These are phyloP conservation scores for Lepraria neglecta DNA, from an alignment of 495 filamentous ascomycete species.

Conservation along the genomic window DNA sequence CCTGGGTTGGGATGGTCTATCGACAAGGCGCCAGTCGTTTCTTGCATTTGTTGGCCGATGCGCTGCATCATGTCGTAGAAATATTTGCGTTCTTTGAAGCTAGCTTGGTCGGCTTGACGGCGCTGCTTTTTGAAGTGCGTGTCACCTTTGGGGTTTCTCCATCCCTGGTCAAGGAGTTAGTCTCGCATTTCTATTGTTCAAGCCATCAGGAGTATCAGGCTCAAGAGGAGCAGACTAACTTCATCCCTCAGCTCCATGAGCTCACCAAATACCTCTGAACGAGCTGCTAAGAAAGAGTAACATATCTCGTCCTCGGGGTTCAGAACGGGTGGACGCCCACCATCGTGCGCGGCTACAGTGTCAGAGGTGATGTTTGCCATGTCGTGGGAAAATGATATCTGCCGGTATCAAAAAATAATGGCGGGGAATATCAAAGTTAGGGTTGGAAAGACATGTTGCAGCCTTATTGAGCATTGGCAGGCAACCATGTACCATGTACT, in stretches of 20 bases:
- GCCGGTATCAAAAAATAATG: too few species aligned
- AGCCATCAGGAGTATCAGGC: constrained; percentile 28
- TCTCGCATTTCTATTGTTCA: constrained; percentile 60
- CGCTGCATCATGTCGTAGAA: constrained; percentile 37
- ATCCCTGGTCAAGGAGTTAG: constrained; percentile 32
- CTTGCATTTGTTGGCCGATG: constrained; percentile 33
- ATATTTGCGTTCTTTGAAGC: constrained; percentile 13
- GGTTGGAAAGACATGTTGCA: too few species aligned
- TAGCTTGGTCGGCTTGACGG: constrained; percentile 32
- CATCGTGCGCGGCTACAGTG: neutral
- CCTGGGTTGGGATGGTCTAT: neutral
- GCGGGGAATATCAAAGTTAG: too few species aligned
- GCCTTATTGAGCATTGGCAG: too few species aligned
- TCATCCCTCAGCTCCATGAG: neutral
- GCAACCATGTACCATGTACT: too few species aligned
- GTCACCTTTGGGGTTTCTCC: constrained; percentile 39
- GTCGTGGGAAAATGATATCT: too few species aligned
- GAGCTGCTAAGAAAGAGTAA: neutral
- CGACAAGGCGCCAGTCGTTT: constrained; percentile 24
- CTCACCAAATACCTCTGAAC: neutral
- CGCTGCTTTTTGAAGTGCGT: constrained; percentile 37
- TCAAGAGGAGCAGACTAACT: neutral
- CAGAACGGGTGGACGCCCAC: neutral
- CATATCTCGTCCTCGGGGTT: neutral
- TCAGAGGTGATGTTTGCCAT: neutral